Conservation (phyloP, 2,329 filamentous ascomycete genomes). For the Alternaria consortialis region DNA sequence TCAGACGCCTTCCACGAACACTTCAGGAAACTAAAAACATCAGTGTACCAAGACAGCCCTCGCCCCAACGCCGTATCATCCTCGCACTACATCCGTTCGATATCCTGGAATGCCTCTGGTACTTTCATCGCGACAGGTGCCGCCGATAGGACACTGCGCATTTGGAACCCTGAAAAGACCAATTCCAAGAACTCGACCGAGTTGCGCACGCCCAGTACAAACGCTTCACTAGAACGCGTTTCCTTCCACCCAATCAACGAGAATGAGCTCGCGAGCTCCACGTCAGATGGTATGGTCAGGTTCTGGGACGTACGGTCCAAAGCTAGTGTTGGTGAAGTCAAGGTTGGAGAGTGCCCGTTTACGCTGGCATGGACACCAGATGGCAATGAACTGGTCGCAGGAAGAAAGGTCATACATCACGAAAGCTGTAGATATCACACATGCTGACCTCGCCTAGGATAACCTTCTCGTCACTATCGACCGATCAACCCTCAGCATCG, state of each 20-base stretch:
- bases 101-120: slow-evolving; percentile 90
- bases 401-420: slow-evolving; percentile 68
- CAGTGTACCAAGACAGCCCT: slow-evolving; percentile 66
- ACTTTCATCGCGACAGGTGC: slow-evolving; percentile 84
- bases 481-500: slow-evolving; percentile 64
- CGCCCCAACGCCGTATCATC: slow-evolving; percentile 46
- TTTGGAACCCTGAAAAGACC: slow-evolving; percentile 83
- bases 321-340: slow-evolving; percentile 73
- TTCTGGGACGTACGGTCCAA: slow-evolving; percentile 84
- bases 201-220: slow-evolving; percentile 68
- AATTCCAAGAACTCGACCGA: slow-evolving; percentile 79
- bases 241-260: slow-evolving; percentile 81
- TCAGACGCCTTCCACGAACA: slow-evolving; percentile 74
- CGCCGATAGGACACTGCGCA: slow-evolving; percentile 73
- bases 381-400: slow-evolving; percentile 74
- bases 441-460: slow-evolving; percentile 54
- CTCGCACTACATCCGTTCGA: slow-evolving; percentile 67
- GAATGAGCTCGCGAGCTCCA: slow-evolving; percentile 78
- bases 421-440: background rate
- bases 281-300: slow-evolving; percentile 75
- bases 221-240: slow-evolving; percentile 70
- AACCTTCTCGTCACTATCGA: slow-evolving; percentile 71
- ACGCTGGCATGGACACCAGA: slow-evolving; percentile 78
- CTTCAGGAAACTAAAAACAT: slow-evolving; percentile 74
- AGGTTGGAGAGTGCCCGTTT: slow-evolving; percentile 68